Percentiles rank a stretch among this genome's conserved stretches.
phyloP scores from a whole-genome alignment of 2,329 filamentous ascomycete species.

The Scortechinia acanthostroma region DNA sequence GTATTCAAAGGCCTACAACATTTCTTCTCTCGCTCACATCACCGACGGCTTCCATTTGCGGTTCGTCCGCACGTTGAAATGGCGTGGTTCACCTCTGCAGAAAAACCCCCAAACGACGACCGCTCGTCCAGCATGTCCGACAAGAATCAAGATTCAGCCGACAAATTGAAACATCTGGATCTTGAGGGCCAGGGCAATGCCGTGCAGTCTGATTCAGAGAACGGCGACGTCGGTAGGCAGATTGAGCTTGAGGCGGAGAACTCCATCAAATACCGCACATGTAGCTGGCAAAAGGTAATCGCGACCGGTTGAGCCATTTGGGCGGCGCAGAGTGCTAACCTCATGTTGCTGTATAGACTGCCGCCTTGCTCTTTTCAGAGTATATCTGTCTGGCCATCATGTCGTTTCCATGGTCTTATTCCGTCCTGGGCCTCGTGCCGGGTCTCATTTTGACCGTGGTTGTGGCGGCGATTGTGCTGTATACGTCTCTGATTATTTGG shows the following conservation, averaged over 20 bases:
- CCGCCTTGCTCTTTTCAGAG: slow-evolving; percentile 83
- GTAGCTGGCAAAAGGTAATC: slow-evolving; percentile 79
- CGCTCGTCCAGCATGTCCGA: neutral
- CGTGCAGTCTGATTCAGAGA: slow-evolving; percentile 27
- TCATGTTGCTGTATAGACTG: too few relatives aligned
- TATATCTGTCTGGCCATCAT: slow-evolving; percentile 91
- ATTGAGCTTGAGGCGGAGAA: slow-evolving; percentile 70
- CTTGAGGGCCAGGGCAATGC: slow-evolving; percentile 28
- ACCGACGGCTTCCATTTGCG: slow-evolving; percentile 19
- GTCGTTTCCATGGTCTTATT: slow-evolving; percentile 93
- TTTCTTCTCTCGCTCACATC: slow-evolving; percentile 12
- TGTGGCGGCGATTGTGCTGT: slow-evolving; percentile 72
- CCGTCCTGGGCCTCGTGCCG: slow-evolving; percentile 77
- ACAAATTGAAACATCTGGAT: too few relatives aligned
- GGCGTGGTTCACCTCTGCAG: slow-evolving; percentile 15
- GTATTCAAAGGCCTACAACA: slow-evolving; percentile 16
- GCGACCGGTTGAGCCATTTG: slow-evolving; percentile 3
- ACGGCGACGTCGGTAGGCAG: slow-evolving; percentile 46
- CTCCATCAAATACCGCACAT: slow-evolving; percentile 85
- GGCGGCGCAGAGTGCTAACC: slow-evolving; percentile 4
- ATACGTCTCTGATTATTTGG: slow-evolving; percentile 68
- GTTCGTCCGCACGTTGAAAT: slow-evolving; percentile 25
- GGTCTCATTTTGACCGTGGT: slow-evolving; percentile 77
- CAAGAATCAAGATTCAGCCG: neutral
- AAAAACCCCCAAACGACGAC: neutral